Conservation (phyloP, 164 flowering plant genomes). For the Piper longum region DNA sequence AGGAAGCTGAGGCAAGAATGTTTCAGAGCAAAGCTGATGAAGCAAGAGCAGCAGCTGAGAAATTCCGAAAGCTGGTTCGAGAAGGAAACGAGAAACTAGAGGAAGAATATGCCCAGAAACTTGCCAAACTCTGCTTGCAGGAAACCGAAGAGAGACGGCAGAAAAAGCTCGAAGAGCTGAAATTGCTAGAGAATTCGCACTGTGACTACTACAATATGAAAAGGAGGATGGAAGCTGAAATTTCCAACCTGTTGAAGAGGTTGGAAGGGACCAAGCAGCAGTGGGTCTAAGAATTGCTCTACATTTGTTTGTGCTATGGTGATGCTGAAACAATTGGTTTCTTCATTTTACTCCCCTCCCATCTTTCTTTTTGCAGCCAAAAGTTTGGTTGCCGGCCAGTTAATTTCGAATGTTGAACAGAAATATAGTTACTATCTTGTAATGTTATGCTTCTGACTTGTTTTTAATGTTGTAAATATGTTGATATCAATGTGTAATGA, state of each 20-base stretch:
- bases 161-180: constrained; percentile 78
- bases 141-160: constrained; percentile 72
- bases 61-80: constrained; percentile 35
- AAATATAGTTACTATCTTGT: too few species aligned
- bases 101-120: constrained; percentile 62
- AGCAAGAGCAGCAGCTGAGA: constrained; percentile 74
- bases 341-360: neutral
- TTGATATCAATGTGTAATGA: too few species aligned
- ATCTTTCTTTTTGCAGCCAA: neutral
- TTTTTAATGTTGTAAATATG: too few species aligned
- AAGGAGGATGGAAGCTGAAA: constrained; percentile 80
- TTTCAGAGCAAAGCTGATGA: constrained; percentile 86
- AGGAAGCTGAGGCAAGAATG: constrained; percentile 86
- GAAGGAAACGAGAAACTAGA: constrained; percentile 50
- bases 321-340: neutral
- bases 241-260: constrained; percentile 65
- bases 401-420: constrained; percentile 2
- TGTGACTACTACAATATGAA: constrained; percentile 86
- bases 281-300: constrained; percentile 27
- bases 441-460: too few species aligned
- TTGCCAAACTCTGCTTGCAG: constrained; percentile 55
- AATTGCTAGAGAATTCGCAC: constrained; percentile 57
- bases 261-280: constrained; percentile 89
- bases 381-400: constrained; percentile 5
- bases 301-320: neutral